Evolutionary conservation across 2,329 filamentous ascomycete genomes (phyloP).

Genomic region (Penicillium frequentans): DNA sequence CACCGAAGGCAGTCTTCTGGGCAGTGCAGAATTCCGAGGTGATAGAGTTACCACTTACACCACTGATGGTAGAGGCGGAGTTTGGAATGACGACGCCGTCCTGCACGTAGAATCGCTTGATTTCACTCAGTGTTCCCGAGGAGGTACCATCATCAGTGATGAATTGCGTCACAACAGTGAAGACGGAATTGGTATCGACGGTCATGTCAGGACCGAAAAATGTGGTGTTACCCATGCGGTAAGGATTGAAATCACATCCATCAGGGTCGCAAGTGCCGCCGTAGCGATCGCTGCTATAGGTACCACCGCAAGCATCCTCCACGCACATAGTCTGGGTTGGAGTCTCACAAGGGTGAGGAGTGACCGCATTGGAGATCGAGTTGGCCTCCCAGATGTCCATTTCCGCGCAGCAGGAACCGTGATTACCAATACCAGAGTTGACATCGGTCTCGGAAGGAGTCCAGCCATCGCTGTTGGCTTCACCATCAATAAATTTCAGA

Average conservation of each 20-base stretch:
- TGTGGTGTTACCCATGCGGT: constrained; percentile 62
- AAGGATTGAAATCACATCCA: constrained; percentile 70
- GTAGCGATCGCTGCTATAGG: constrained; percentile 56
- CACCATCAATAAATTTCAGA: constrained; percentile 49
- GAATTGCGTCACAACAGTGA: constrained; percentile 70
- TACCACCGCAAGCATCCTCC: constrained; percentile 55
- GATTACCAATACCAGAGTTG: constrained; percentile 54
- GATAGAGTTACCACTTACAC: constrained; percentile 55
- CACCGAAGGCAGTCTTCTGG: constrained; percentile 58
- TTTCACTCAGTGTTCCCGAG: constrained; percentile 57
- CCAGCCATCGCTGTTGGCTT: constrained; percentile 59
- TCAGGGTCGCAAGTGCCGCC: constrained; percentile 65
- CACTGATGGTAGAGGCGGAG: constrained; percentile 47
- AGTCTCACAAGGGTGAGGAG: constrained; percentile 63
- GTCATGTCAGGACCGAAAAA: constrained; percentile 63
- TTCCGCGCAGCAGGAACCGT: constrained; percentile 66
- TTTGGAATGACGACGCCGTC: constrained; percentile 61
- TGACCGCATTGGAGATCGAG: constrained; percentile 63
- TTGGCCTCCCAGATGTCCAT: constrained; percentile 74
- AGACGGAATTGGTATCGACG: constrained; percentile 59
- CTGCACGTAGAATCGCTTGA: constrained; percentile 67
- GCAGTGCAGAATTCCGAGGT: constrained; percentile 58
- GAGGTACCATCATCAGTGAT: constrained; percentile 52
- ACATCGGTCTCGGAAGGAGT: constrained; percentile 52
- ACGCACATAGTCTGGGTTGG: constrained; percentile 54